A percentile compares a stretch with the other conserved stretches of the same genome.
Conservation (phyloP, 331 rosid genomes). For the Quercus phellos region DNA sequence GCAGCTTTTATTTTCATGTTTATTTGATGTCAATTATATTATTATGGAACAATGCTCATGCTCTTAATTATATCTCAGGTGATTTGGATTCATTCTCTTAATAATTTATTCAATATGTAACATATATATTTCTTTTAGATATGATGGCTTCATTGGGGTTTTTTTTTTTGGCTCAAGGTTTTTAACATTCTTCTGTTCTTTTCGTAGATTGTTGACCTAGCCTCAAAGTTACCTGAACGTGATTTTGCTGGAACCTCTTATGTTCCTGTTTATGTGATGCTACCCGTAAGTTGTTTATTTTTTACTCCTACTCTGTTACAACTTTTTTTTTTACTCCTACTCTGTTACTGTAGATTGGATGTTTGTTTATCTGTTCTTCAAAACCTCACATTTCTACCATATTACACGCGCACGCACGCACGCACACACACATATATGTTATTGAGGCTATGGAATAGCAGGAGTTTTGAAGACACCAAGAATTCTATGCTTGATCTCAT, state of each 20-base stretch:
- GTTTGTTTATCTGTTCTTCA: slow-evolving; percentile 14
- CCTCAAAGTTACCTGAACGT: slow-evolving; percentile 58
- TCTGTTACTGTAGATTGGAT: slow-evolving; percentile 12
- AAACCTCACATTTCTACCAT: not conserved
- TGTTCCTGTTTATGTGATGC: slow-evolving; percentile 91
- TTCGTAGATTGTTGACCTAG: slow-evolving; percentile 55
- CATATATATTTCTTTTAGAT: not conserved
- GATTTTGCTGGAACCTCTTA: slow-evolving; percentile 71
- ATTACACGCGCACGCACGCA: accelerated
- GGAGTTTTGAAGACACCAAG: no score
- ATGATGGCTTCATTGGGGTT: not conserved
- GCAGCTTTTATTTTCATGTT: not conserved
- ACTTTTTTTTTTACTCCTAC: slow-evolving; percentile 1
- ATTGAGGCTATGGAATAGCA: not conserved
- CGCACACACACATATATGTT: not conserved
- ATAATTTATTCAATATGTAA: no score
- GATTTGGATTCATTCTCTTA: no score
- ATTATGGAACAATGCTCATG: no score
- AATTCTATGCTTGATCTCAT: no score
- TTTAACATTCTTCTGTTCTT: slow-evolving; percentile 14
- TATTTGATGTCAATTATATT: no score
- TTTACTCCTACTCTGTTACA: slow-evolving; percentile 9
- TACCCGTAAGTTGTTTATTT: slow-evolving; percentile 59
- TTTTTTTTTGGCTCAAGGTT: not conserved
- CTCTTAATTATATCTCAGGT: no score